Base-by-base conservation (phyloP, 1,284 basidiomycete genomes). In the Leccinum solheimii region DNA sequence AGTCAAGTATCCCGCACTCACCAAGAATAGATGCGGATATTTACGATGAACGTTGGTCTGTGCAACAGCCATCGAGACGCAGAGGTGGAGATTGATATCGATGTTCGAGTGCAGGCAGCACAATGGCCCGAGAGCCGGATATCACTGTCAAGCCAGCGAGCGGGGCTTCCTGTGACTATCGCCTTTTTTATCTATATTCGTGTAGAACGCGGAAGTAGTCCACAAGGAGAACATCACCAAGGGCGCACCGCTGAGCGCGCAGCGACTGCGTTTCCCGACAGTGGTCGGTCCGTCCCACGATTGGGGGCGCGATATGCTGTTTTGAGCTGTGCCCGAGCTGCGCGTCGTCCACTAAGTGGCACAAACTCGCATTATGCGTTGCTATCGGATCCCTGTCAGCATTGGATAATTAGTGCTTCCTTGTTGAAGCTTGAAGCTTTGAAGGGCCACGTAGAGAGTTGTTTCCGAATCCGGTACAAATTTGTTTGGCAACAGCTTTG, bases 401-500 rank as follows among this genome's bases (percentile, higher is more conserved):
- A 36, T 32, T 36, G 54, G 13, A 34, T 57, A 8, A 57, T 57
- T 58, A 43, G 16, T 40, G 14, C 19, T 13, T 61, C 34, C 34
- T 36, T 32, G 30, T 30, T 30, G 30, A 32, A 23, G 21, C 21
- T 21, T n/a, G n/a, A n/a, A n/a, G n/a, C n/a, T n/a, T 23, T 34
- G 13, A 34, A 34, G 32, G n/a, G 59, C 27, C n/a, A 38, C 40
- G n/a, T 43, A 59, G 27, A 14, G 16, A 36, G n/a, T 23, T 23
- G 34, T 43, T 55, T 45, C 55, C 30, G 8, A 32, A 69, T 58
- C 34, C 30, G 5, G 43, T 34, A 32, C 30, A 38, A 19, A 23
- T 58, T 73, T 71, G 73, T 71, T 71, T 75, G 69, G 73, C 67
- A 57, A 55, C 67, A 40, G 32, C 70, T 56, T 69, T 49, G 10